Conservation (phyloP, 2,329 filamentous ascomycete species). For the Penicillium sclerotigenum region DNA sequence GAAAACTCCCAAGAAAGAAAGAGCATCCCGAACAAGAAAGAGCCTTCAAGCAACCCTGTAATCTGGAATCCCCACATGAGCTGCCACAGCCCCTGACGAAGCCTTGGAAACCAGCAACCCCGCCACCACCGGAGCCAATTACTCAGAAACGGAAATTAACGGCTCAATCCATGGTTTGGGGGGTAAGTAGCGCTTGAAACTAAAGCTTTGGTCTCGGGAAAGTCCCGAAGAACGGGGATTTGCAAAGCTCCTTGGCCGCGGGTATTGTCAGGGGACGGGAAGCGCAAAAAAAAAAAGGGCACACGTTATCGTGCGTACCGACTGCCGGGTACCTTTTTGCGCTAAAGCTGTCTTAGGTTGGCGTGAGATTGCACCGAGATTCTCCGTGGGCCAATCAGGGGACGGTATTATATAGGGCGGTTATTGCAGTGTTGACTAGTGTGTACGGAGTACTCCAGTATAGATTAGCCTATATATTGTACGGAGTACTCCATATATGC, state of each 20-base stretch:
- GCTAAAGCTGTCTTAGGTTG: conserved; percentile 3
- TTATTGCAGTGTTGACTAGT: neutral
- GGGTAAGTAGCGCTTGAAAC: neutral
- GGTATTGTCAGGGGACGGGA: neutral
- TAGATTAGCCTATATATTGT: neutral
- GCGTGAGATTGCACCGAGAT: conserved; percentile 20
- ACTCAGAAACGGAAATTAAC: neutral
- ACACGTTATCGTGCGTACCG: conserved; percentile 5
- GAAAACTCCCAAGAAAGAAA: neutral
- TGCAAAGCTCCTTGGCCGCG: neutral
- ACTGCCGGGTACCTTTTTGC: conserved; percentile 17
- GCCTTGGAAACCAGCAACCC: neutral
- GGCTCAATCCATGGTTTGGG: neutral
- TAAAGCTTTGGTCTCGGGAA: neutral
- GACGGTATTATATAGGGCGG: neutral
- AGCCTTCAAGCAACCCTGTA: neutral
- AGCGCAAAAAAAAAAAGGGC: neutral
- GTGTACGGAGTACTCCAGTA: neutral
- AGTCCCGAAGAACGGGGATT: neutral
- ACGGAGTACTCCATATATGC: no score
- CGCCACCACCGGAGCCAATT: neutral
- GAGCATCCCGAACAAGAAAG: neutral
- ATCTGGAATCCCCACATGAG: neutral
- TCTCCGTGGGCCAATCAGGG: conserved; percentile 22
- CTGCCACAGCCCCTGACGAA: neutral